Percentiles rank a stretch among this genome's conserved stretches.
phyloP scores from a whole-genome alignment of 768 basidiomycete genomes.

The Mrakia hoshinonis region DNA sequence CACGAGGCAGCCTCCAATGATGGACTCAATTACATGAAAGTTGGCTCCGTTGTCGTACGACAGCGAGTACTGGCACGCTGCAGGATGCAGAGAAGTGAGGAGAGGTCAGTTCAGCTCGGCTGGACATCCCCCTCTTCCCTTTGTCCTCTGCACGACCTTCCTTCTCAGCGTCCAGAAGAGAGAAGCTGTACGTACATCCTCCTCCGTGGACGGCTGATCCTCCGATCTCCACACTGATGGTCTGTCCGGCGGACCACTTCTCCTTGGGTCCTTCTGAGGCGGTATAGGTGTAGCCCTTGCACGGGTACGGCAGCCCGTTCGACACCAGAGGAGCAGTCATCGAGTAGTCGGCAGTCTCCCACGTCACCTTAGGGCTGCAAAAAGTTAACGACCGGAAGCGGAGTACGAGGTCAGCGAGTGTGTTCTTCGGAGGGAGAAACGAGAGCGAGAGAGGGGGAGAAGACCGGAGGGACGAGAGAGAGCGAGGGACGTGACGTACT shows the following conservation, averaged over 20 bases:
- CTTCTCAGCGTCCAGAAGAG: neutral
- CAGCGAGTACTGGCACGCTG: slow-evolving; percentile 41
- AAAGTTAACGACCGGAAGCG: too few species aligned
- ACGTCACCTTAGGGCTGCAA: too few species aligned
- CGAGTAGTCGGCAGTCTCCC: slow-evolving; percentile 35
- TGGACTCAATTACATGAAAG: slow-evolving; percentile 40
- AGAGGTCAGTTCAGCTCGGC: neutral
- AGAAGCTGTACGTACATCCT: slow-evolving; percentile 33
- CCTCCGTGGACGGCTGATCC: slow-evolving; percentile 41
- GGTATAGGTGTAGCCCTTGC: slow-evolving; percentile 38
- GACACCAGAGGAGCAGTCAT: slow-evolving; percentile 38
- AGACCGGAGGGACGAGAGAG: too few species aligned
- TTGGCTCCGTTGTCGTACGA: slow-evolving; percentile 43
- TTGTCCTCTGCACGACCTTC: neutral
- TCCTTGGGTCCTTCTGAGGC: slow-evolving; percentile 31
- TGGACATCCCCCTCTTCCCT: neutral
- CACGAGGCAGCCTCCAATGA: slow-evolving; percentile 41
- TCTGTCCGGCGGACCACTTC: slow-evolving; percentile 38
- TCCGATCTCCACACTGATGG: slow-evolving; percentile 35
- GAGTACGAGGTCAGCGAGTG: too few species aligned
- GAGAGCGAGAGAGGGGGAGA: too few species aligned
- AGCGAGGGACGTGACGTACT: too few species aligned
- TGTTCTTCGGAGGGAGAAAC: too few species aligned
- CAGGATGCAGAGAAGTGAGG: neutral
- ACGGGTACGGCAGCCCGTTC: slow-evolving; percentile 40